phyloP scores from a whole-genome alignment of 805 yeast genomes.

The Teunomyces panamensis region DNA sequence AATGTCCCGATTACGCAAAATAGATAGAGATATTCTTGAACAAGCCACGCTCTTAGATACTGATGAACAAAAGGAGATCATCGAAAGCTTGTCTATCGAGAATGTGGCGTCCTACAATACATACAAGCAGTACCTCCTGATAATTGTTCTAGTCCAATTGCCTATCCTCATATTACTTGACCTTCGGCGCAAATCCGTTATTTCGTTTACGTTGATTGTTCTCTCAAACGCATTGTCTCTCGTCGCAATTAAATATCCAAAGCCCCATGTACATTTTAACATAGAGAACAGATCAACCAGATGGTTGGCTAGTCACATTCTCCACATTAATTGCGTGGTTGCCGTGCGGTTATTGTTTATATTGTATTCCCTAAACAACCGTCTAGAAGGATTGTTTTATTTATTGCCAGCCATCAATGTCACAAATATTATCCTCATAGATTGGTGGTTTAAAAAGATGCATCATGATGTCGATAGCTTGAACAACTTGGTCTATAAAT shows the following conservation, averaged over 20 bases:
- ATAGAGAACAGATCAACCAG: not conserved
- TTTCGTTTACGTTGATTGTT: constrained; percentile 2
- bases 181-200: constrained; percentile 4
- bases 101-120: constrained; percentile 11
- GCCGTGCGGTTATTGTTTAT: not conserved
- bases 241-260: not conserved
- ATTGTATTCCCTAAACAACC: constrained; percentile 1
- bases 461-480: constrained; percentile 12
- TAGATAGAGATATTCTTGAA: constrained; percentile 20
- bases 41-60: constrained; percentile 16
- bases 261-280: not conserved
- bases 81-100: constrained; percentile 12
- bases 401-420: constrained; percentile 18
- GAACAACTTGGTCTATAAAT: constrained; percentile 18
- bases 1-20: constrained; percentile 20
- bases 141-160: constrained; percentile 14
- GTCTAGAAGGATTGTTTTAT: constrained; percentile 7
- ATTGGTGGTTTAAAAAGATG: constrained; percentile 13
- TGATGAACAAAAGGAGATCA: constrained; percentile 22
- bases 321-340: not conserved
- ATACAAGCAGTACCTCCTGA: constrained; percentile 8
- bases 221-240: not conserved
- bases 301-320: not conserved
- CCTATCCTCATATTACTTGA: constrained; percentile 15
- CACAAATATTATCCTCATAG: constrained; percentile 11